A percentile compares a stretch with the other conserved stretches of the same genome.
phyloP scores from a whole-genome alignment of 306 rosid species.

The Lupinus albus region DNA sequence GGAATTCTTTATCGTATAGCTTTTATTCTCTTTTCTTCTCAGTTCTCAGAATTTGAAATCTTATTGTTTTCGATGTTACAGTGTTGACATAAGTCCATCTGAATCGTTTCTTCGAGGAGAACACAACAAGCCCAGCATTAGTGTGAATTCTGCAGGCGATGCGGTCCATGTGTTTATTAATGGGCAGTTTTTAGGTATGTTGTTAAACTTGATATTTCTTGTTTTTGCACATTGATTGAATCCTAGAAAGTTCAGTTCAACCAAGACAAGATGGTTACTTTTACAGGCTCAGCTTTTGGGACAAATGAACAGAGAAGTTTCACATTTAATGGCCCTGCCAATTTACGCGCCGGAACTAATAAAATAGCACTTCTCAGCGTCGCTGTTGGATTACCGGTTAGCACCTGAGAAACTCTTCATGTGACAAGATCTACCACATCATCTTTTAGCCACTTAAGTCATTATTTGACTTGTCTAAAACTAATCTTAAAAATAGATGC shows the following conservation, averaged over 20 bases:
- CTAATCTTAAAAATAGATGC: too few species aligned
- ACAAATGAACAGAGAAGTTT: conserved; percentile 66
- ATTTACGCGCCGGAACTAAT: conserved; percentile 73
- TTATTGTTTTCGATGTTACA: conserved; percentile 43
- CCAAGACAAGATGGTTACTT: conserved; percentile 30
- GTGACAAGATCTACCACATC: background rate
- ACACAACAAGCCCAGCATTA: conserved; percentile 64
- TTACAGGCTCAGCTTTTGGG: conserved; percentile 86
- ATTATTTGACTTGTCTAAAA: too few species aligned
- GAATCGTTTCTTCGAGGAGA: conserved; percentile 77
- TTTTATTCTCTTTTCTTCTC: background rate
- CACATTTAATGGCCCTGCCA: conserved; percentile 66
- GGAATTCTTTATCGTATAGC: background rate
- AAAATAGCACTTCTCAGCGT: conserved; percentile 84
- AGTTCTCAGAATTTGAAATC: conserved; percentile 1
- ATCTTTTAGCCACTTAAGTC: too few species aligned
- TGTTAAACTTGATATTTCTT: conserved; percentile 29
- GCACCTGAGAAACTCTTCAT: conserved; percentile 23
- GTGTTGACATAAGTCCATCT: conserved; percentile 72
- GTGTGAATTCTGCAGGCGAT: conserved; percentile 79
- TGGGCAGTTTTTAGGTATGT: conserved; percentile 77
- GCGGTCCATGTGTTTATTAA: conserved; percentile 87
- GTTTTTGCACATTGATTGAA: background rate
- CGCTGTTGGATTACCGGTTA: conserved; percentile 90
- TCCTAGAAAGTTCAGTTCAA: conserved; percentile 29